Conservation (phyloP, 2,329 filamentous ascomycete species). For the Dactylellina parvicollis region DNA sequence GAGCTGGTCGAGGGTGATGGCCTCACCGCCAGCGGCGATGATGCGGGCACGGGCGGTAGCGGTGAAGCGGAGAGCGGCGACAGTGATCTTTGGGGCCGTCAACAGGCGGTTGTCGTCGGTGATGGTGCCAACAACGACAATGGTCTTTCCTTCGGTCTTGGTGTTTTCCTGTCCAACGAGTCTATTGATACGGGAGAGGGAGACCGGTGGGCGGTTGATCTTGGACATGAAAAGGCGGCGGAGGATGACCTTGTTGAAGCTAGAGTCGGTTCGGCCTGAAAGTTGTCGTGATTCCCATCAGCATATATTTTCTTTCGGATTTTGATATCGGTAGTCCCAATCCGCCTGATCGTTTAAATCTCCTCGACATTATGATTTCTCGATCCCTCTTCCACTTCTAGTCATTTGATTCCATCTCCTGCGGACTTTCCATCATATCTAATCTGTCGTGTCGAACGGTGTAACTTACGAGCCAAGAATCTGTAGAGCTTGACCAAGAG, state of each 20-base stretch:
- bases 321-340: background rate
- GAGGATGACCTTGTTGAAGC: slow-evolving; percentile 99
- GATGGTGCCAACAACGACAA: slow-evolving; percentile 93
- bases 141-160: slow-evolving; percentile 76
- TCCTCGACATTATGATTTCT: slow-evolving; percentile 50
- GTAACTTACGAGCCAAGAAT: slow-evolving; percentile 87
- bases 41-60: slow-evolving; percentile 94
- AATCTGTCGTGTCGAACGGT: slow-evolving; percentile 41
- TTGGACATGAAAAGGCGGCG: slow-evolving; percentile 98
- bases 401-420: slow-evolving; percentile 39
- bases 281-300: slow-evolving; percentile 35
- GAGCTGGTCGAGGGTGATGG: slow-evolving; percentile 95
- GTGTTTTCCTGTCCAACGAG: slow-evolving; percentile 69
- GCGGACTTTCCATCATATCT: slow-evolving; percentile 13
- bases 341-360: background rate
- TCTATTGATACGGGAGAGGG: slow-evolving; percentile 85
- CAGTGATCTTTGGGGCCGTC: slow-evolving; percentile 86
- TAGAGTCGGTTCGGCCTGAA: slow-evolving; percentile 80
- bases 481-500: slow-evolving; percentile 98
- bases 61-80: slow-evolving; percentile 96
- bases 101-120: slow-evolving; percentile 97
- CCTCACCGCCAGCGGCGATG: slow-evolving; percentile 90
- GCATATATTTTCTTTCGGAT: slow-evolving; percentile 23
- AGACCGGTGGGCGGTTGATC: slow-evolving; percentile 96
- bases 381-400: slow-evolving; percentile 12